A percentile compares a stretch with the other conserved stretches of the same genome.
Evolutionary conservation across 2,329 filamentous ascomycete genomes (phyloP).

Genomic region (Aspergillus fructus): DNA sequence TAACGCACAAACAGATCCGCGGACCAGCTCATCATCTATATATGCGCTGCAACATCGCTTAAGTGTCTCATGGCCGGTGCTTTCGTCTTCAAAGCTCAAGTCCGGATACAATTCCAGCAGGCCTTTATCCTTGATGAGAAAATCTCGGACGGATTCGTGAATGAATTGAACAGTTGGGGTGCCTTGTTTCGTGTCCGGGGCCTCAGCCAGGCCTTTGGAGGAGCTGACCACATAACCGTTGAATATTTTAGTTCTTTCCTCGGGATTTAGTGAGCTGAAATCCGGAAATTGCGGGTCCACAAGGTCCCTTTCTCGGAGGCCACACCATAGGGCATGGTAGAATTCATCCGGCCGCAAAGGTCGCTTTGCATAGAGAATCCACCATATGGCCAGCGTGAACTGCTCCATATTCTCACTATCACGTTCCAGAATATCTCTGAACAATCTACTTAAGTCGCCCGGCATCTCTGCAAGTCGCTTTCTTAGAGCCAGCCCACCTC

Average conservation of each 20-base stretch:
- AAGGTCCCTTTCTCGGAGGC: background rate
- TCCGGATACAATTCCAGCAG: slow-evolving; percentile 9
- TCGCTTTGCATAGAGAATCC: slow-evolving; percentile 51
- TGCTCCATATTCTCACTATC: slow-evolving; percentile 45
- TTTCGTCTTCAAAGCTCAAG: too few relatives aligned
- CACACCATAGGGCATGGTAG: slow-evolving; percentile 20
- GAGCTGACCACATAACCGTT: too few relatives aligned
- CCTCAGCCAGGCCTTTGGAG: slow-evolving; percentile 35
- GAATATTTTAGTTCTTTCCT: too few relatives aligned
- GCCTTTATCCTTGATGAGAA: slow-evolving; percentile 30
- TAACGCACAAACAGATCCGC: too few relatives aligned
- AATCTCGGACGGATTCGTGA: slow-evolving; percentile 37
- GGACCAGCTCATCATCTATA: background rate
- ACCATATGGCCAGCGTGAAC: slow-evolving; percentile 51
- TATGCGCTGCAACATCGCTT: slow-evolving; percentile 32
- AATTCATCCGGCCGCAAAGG: slow-evolving; percentile 35
- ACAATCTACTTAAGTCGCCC: slow-evolving; percentile 47
- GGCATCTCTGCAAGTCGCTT: slow-evolving; percentile 42
- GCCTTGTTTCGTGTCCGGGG: slow-evolving; percentile 13
- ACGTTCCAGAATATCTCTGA: slow-evolving; percentile 51
- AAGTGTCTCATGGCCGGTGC: slow-evolving; percentile 37
- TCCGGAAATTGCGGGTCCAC: too few relatives aligned
- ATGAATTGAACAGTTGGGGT: slow-evolving; percentile 33
- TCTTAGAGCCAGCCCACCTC: slow-evolving; percentile 29
- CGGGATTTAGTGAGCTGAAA: too few relatives aligned